Evolutionary conservation across 495 filamentous ascomycete genomes (phyloP).

Genomic region (Penicillium malachiteum): DNA sequence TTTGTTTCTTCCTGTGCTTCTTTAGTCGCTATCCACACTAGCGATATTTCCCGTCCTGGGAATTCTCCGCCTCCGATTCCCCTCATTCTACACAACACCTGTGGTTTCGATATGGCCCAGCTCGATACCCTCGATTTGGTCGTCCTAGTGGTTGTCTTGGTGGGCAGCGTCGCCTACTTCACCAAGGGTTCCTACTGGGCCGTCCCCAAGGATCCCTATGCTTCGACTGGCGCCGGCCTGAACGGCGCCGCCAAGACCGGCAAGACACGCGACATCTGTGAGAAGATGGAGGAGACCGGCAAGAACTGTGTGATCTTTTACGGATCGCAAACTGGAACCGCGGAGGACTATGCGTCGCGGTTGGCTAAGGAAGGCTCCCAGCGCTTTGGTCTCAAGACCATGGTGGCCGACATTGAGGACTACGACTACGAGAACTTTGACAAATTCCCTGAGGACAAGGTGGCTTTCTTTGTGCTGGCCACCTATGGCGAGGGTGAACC

Average conservation of each 20-base stretch:
- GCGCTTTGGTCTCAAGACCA: conserved; percentile 94
- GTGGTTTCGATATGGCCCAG: conserved; percentile 70
- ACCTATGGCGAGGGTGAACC: conserved; percentile 99
- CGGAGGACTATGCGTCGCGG: conserved; percentile 97
- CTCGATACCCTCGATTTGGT: conserved; percentile 92
- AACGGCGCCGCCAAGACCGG: conserved; percentile 76
- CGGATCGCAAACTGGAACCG: conserved; percentile 96
- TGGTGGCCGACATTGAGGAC: conserved; percentile 97
- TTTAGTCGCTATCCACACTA: too few species aligned
- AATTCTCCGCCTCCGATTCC: conserved; percentile 15
- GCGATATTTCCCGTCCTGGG: conserved; percentile 1
- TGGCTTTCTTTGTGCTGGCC: conserved; percentile 92
- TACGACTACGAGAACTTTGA: conserved; percentile 97
- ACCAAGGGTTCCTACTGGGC: conserved; percentile 96
- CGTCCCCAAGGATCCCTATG: conserved; percentile 78
- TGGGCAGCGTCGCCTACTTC: conserved; percentile 92
- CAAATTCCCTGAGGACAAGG: conserved; percentile 80
- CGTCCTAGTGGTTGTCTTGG: conserved; percentile 79
- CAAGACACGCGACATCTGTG: conserved; percentile 85
- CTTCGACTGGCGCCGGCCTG: conserved; percentile 60
- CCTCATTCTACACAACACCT: not conserved
- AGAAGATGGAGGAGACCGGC: conserved; percentile 92
- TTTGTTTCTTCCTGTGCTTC: too few species aligned
- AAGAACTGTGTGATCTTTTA: conserved; percentile 99
- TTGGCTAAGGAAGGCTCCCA: conserved; percentile 96